A percentile compares a stretch with the other conserved stretches of the same genome.
phyloP scores from a whole-genome alignment of 108 stramenopile genomes.

The Cyclotella kingstonii region DNA sequence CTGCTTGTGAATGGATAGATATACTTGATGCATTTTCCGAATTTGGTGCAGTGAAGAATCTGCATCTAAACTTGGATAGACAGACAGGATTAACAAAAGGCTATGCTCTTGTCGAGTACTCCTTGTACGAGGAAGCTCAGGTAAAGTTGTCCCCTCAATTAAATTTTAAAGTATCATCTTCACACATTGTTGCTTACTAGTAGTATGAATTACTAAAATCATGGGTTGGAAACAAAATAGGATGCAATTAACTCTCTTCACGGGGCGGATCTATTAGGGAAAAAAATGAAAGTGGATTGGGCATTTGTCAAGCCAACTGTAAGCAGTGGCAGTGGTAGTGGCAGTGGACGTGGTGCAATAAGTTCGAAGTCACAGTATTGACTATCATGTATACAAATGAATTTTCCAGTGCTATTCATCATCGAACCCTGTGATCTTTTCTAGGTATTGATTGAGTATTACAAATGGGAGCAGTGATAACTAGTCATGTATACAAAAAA shows the following conservation, averaged over 20 bases:
- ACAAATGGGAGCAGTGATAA: too few species aligned
- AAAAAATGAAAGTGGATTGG: conserved; percentile 60
- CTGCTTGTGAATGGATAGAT: conserved; percentile 5
- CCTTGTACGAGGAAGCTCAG: conserved; percentile 10
- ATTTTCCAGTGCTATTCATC: neutral
- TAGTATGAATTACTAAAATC: neutral
- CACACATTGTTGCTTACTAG: neutral
- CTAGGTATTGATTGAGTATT: too few species aligned
- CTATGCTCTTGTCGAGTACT: conserved; percentile 38
- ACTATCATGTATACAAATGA: neutral
- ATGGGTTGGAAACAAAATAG: neutral
- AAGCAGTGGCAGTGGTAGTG: conserved; percentile 18
- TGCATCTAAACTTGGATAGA: conserved; percentile 61
- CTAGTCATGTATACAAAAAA: too few species aligned
- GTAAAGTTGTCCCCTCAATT: neutral
- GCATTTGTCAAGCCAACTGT: conserved; percentile 58
- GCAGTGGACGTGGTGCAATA: conserved; percentile 3
- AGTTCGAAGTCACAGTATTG: neutral
- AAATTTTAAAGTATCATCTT: neutral
- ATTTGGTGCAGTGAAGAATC: conserved; percentile 50
- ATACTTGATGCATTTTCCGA: conserved; percentile 52
- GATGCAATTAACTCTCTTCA: conserved; percentile 44
- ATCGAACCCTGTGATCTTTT: too few species aligned
- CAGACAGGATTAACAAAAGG: conserved; percentile 63
- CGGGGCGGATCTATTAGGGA: conserved; percentile 53